phyloP scores from a whole-genome alignment of 176 grass and related monocot species.

The Zea mays region Zm-B73-REFERENCE-NAM-5.0 NC_050101.1:120709001-120709500 shows the following conservation, averaged over 20 bases:
- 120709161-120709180: slow-evolving; percentile 17
- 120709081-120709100: background rate
- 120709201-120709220: background rate
- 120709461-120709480: background rate
- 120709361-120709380: slow-evolving; percentile 11
- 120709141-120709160: background rate
- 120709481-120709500: background rate
- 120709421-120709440: background rate
- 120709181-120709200: background rate
- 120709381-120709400: background rate
- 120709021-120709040: slow-evolving; percentile 69
- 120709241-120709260: background rate
- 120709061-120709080: slow-evolving; percentile 70
- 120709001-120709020: slow-evolving; percentile 96
- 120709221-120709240: slow-evolving; percentile 20
- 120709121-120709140: background rate
- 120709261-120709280: background rate
- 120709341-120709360: background rate
- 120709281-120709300: background rate
- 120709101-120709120: background rate
- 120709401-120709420: slow-evolving; percentile 29
- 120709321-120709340: background rate
- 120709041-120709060: slow-evolving; percentile 73
- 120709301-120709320: background rate
- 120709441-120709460: background rate